These are phyloP conservation scores for Prunus mume DNA, from an alignment of 306 rosid species.

Conservation along the genomic window DNA sequence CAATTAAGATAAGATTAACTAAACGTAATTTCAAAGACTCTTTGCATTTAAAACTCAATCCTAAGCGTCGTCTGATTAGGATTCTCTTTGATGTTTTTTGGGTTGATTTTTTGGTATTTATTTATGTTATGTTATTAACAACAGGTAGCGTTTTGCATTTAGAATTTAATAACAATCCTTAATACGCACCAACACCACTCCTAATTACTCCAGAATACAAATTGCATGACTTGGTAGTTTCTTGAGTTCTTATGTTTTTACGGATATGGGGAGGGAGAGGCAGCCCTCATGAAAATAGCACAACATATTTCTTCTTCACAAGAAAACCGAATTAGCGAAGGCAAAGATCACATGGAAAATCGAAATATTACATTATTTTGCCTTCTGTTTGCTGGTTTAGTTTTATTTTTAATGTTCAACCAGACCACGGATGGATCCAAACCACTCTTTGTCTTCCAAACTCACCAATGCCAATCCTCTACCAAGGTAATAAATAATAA, in stretches of 20 bases:
- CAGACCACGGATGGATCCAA: neutral
- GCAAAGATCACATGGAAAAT: neutral
- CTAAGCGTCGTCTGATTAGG: neutral
- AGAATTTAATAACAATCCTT: neutral
- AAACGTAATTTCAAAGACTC: neutral
- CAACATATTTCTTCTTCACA: neutral
- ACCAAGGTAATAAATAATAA: neutral
- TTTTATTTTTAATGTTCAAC: neutral
- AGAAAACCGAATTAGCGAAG: neutral
- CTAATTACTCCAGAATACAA: neutral
- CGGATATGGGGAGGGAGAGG: neutral
- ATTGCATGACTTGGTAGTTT: neutral
- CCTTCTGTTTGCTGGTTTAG: neutral
- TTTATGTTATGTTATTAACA: neutral
- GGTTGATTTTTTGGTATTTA: neutral
- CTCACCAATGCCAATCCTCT: neutral
- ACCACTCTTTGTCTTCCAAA: neutral
- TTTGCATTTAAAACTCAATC: neutral
- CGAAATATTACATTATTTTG: neutral
- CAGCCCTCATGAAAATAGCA: neutral
- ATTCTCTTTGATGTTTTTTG: neutral
- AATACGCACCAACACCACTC: neutral
- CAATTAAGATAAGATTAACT: too few relatives aligned
- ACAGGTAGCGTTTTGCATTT: neutral
- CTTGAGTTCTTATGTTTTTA: neutral